Base-by-base conservation (phyloP, 73 alveolate species). In the Uronychia binucleata region DNA sequence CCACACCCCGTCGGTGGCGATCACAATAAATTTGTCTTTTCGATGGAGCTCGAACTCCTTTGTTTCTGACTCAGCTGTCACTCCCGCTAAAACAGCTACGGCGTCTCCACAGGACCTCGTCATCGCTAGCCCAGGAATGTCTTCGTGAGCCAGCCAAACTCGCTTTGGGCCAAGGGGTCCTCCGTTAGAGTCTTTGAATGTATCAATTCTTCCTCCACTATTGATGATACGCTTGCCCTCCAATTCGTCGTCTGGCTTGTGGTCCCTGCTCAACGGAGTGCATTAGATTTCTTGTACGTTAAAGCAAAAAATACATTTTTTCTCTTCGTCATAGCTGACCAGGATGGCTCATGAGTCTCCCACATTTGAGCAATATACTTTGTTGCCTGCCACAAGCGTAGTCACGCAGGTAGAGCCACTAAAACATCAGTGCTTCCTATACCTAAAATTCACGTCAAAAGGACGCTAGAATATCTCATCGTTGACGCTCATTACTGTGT, bases 91-190 rank as follows among this genome's bases (percentile, higher is more conserved):
- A 86, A 94, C 97, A 19, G 99, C 99, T 58, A 94, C 86, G 74
- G 78, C 74, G 85, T 97, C 99, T 35, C 99, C 99, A 58, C 96
- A 93, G 57, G 98, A 92, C 81, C 99, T 94, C 59, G 98, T 89
- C 99, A 97, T 97, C 0, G 99, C 99, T 14, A 97, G 77, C 30
- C 99, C 99, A 33, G 99, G 95, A 28, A 93, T 95, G 81, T 97
- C 96, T 80, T 94, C 95, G 58, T 90, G 86, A 78, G 86, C 86
- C 30, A 93, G 91, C 98, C 98, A 97, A 1, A 95, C 97, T 90
- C 99, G 95, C 29, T 88, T 88, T 0, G 98, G 98, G 1, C 99
- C 98, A 35, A 96, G 86, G 30, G 94, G 93, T 77, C 87, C 94
- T 14, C 95, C 94, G 32, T 74, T 76, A 90, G 77, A 91, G 95